Conservation (phyloP, 2,329 filamentous ascomycete genomes). For the Ophiostoma tasmaniense region DNA sequence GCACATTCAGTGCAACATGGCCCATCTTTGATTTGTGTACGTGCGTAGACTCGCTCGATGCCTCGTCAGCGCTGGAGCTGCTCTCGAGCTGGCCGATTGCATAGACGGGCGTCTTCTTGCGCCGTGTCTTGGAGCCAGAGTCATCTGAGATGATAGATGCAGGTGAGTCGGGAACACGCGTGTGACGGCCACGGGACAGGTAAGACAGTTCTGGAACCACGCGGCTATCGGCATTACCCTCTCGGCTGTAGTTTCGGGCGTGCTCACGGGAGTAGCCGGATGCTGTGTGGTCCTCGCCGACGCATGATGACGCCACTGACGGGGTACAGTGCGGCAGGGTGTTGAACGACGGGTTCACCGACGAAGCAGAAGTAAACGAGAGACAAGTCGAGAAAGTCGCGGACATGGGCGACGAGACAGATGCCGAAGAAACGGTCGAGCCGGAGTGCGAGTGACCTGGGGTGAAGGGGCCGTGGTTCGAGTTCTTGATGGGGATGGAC, state of each 20-base stretch:
- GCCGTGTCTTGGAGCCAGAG: constrained; percentile 29
- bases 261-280: constrained; percentile 5
- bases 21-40: neutral
- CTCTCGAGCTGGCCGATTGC: constrained; percentile 43
- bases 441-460: constrained; percentile 1
- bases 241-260: neutral
- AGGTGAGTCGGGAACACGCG: constrained; percentile 21
- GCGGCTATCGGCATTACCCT: constrained; percentile 11
- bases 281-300: neutral
- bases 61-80: neutral
- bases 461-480: neutral
- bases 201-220: constrained; percentile 31
- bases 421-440: constrained; percentile 4
- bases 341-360: constrained; percentile 1
- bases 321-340: neutral
- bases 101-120: constrained; percentile 44
- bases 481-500: neutral
- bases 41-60: neutral
- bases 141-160: constrained; percentile 9
- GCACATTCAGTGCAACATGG: constrained; percentile 4
- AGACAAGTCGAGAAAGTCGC: constrained; percentile 6
- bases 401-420: constrained; percentile 11
- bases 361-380: constrained; percentile 11
- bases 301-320: constrained; percentile 10
- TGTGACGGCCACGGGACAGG: constrained; percentile 25